phyloP scores from a whole-genome alignment of 1,284 basidiomycete species.

The Salmacisia buchloeana region DNA sequence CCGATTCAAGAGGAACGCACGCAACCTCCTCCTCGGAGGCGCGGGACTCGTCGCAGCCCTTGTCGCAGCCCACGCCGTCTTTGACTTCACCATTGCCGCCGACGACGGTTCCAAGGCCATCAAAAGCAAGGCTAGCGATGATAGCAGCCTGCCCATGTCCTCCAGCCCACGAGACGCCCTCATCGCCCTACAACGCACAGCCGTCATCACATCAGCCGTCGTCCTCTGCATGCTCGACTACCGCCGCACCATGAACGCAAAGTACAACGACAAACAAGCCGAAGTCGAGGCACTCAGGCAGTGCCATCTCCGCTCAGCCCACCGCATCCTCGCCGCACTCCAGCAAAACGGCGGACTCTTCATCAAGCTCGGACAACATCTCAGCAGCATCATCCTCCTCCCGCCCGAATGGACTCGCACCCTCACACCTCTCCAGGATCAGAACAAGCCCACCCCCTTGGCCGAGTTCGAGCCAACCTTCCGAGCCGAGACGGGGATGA shows the following conservation, averaged over 20 bases:
- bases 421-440: slow-evolving; percentile 59
- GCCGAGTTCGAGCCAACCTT: slow-evolving; percentile 48
- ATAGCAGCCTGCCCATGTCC: not conserved
- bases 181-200: slow-evolving; percentile 37
- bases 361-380: slow-evolving; percentile 67
- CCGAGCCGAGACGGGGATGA: slow-evolving; percentile 43
- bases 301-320: slow-evolving; percentile 47
- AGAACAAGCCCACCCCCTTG: slow-evolving; percentile 47
- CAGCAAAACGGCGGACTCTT: slow-evolving; percentile 79
- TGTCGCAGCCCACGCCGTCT: slow-evolving; percentile 20
- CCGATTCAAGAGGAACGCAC: slow-evolving; percentile 30
- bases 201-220: slow-evolving; percentile 46
- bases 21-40: slow-evolving; percentile 12
- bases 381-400: slow-evolving; percentile 64
- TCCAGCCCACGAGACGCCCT: slow-evolving; percentile 22
- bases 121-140: not conserved
- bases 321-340: slow-evolving; percentile 40
- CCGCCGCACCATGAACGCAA: slow-evolving; percentile 36
- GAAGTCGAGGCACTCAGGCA: slow-evolving; percentile 36
- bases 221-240: slow-evolving; percentile 49
- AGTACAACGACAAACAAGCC: slow-evolving; percentile 27
- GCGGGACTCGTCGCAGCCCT: slow-evolving; percentile 15
- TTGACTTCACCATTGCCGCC: slow-evolving; percentile 24
- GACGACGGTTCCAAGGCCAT: slow-evolving; percentile 20
- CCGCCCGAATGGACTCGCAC: slow-evolving; percentile 67